A percentile compares a stretch with the other conserved stretches of the same genome.
Evolutionary conservation across 805 yeast genomes (phyloP).

Genomic region (Lipomyces sp.): DNA sequence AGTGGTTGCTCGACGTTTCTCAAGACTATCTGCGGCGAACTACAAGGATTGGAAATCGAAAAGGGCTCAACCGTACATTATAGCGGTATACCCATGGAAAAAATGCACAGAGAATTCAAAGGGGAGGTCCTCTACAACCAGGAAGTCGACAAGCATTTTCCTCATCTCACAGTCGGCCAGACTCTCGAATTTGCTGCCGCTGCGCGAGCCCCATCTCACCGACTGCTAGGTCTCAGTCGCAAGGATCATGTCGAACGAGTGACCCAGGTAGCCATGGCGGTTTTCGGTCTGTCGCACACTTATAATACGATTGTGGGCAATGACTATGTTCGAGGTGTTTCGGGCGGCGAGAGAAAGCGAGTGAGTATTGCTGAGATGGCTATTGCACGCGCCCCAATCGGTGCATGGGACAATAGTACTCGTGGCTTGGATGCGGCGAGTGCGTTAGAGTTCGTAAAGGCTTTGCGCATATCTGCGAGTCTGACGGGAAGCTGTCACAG

Average conservation of each 20-base stretch:
- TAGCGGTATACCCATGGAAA: constrained; percentile 63
- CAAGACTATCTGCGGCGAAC: constrained; percentile 33
- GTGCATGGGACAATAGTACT: constrained; percentile 70
- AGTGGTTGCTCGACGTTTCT: constrained; percentile 68
- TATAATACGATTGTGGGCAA: constrained; percentile 51
- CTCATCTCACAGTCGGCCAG: constrained; percentile 68
- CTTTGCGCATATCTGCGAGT: constrained; percentile 54
- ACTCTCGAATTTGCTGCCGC: constrained; percentile 67
- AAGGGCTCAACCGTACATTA: constrained; percentile 62
- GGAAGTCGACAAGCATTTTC: constrained; percentile 63
- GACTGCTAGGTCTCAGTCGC: constrained; percentile 49
- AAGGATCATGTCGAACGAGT: constrained; percentile 64
- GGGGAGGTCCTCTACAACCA: constrained; percentile 50
- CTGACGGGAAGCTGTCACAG: constrained; percentile 51
- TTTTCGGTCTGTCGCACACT: constrained; percentile 50
- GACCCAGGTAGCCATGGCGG: constrained; percentile 67
- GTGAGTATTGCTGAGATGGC: constrained; percentile 62
- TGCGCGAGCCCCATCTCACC: constrained; percentile 65
- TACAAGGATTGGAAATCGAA: constrained; percentile 47
- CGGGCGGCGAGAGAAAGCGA: constrained; percentile 64
- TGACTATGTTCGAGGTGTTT: constrained; percentile 60
- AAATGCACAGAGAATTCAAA: constrained; percentile 61
- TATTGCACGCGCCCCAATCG: constrained; percentile 52
- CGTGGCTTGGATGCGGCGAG: constrained; percentile 75
- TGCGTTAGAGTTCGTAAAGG: constrained; percentile 65